Evolutionary conservation across 352 stramenopile species (phyloP), one percentile per base, ranked within the genome.

Genomic region (Globisporangium polare): DNA sequence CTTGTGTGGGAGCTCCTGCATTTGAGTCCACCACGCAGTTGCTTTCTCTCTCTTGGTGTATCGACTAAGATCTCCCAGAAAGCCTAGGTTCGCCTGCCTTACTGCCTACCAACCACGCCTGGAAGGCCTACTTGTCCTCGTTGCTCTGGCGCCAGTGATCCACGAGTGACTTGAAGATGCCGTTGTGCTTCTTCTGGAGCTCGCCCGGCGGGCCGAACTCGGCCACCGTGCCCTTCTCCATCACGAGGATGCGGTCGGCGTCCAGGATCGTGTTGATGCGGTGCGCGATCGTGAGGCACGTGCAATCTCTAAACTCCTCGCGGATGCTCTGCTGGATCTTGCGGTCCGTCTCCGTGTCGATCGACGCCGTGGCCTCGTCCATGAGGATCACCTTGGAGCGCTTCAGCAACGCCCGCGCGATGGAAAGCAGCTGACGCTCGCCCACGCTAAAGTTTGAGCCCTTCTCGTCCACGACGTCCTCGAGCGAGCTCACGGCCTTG

Each of bases 221-320:
- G n/a, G 83, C 90, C 12, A 95, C 86, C n/a, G 72, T 75, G 18
- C 97, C 97, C 49, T 90, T 72, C 60, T 98, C 96, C 77, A 99
- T 92, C 1, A 99, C 97, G n/a, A 99, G 68, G 42, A 99, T 94
- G 35, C 77, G 76, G 74, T 99, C 97, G 58, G 88, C 96, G 72
- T 99, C 95, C 73, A 98, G 92, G 58, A 99, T 98, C 6, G 97
- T 99, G 71, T 99, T 92, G 45, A 99, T 77, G 26, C 97, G 88
- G 74, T 99, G 97, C 35, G 97, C 97, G 65, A 99, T 98, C 12
- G 93, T 98, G 1, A 99, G 66, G 35, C 97, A 78, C 15, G 97
- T 99, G 63, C 81, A 98, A 33, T 91, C 72, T 26, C 85, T 71
- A 72, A 99, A 99, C 49, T 98, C 92, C 50, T 95, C 69, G 20